Evolutionary conservation across 2,329 filamentous ascomycete species (phyloP), one percentile per base, ranked within the genome.

Genomic region (Fusarium staphyleae): DNA sequence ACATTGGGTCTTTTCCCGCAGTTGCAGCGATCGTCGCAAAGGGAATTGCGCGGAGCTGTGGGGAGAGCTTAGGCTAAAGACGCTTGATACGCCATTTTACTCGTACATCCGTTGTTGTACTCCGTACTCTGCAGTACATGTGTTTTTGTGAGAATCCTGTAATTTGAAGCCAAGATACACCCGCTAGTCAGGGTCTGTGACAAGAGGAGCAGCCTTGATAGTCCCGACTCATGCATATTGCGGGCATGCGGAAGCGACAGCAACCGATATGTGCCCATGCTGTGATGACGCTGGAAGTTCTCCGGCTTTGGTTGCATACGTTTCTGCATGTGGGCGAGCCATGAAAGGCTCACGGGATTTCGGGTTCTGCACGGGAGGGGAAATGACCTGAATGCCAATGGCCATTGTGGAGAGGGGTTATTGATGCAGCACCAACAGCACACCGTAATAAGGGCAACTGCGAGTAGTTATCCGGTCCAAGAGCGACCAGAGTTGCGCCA

Each of bases 261-360:
- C 28, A 35, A 34, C 33, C 19, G 41, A 60, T 50, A 58, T 39
- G 51, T 34, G 47, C 54, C 42, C 39, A 54, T 42, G 51, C 60
- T n/a, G 22, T 42, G 49, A 22, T 22, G 19, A 22, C 19, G 22
- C 22, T 24, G 22, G 44, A 33, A 40, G 54, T 60, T 52, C 55
- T 41, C 28, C 56, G 40, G 58, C 56, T 26, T 56, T 55, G 51
- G 47, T 55, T 59, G 53, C 54, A 62, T 62, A 50, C 49, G 37
- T 48, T 50, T 62, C 46, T 60, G 50, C 43, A 61, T 44, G 54
- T 45, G 47, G 50, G 37, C 40, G 37, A 55, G 54, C 13, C 44
- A 36, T 55, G 53, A 45, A 35, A 48, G 55, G 24, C 54, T 62
- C 52, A 59, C 52, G 53, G 49, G 51, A 40, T 35, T 42, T 53